phyloP scores from a whole-genome alignment of 768 basidiomycete species.

The Steccherinum ochraceum region DNA sequence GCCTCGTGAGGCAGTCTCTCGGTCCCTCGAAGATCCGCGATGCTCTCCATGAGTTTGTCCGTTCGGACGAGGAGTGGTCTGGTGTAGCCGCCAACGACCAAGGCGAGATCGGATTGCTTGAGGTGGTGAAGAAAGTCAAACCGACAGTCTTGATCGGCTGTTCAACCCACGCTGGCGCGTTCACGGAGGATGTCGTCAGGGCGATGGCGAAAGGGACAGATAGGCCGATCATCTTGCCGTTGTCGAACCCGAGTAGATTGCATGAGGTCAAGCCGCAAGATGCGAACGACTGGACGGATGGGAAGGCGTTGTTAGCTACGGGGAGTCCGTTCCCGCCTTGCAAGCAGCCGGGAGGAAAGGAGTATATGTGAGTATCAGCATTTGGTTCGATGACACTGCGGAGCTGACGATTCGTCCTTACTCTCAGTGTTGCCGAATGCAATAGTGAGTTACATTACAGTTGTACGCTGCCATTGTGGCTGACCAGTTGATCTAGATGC shows the following conservation, averaged over 20 bases:
- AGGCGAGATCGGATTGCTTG: conserved; percentile 48
- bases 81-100: conserved; percentile 27
- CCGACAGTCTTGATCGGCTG: conserved; percentile 85
- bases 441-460: conserved; percentile 40
- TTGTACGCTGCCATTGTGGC: no score
- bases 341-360: conserved; percentile 57
- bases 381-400: not conserved
- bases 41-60: conserved; percentile 47
- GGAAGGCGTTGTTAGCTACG: conserved; percentile 74
- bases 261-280: conserved; percentile 72
- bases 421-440: conserved; percentile 60
- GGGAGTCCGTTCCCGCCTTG: conserved; percentile 80
- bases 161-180: conserved; percentile 72
- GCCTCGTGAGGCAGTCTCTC: conserved; percentile 50
- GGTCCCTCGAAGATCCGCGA: conserved; percentile 37
- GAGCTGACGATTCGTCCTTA: not conserved
- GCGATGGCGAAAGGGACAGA: conserved; percentile 65
- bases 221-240: conserved; percentile 77
- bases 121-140: conserved; percentile 64
- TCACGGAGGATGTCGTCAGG: conserved; percentile 65
- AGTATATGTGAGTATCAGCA: conserved; percentile 50
- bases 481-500: no score
- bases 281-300: conserved; percentile 72
- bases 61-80: conserved; percentile 52
- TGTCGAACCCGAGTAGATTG: conserved; percentile 75